These are phyloP conservation scores for Triticum monococcum DNA, from an alignment of 176 grass and related monocot genomes.

Conservation along the genomic window DNA sequence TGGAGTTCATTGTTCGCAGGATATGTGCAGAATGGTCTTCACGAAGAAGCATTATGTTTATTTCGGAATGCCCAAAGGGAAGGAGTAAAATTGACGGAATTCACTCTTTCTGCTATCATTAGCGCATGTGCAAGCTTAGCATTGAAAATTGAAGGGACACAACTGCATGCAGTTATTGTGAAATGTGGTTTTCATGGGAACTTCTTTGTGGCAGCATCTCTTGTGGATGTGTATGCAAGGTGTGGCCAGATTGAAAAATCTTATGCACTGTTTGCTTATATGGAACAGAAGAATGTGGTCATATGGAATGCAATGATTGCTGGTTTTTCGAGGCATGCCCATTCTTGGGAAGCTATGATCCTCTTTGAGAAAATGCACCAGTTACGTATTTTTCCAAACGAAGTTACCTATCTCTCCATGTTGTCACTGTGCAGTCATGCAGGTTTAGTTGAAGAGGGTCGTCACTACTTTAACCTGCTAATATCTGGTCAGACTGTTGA, in stretches of 20 bases:
- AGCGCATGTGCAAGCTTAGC: conserved; percentile 56
- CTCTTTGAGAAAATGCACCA: conserved; percentile 82
- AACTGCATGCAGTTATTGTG: conserved; percentile 44
- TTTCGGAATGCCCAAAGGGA: conserved; percentile 42
- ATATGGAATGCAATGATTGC: conserved; percentile 70
- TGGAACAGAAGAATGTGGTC: conserved; percentile 49
- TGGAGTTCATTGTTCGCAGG: conserved; percentile 65
- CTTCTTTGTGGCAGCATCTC: conserved; percentile 55
- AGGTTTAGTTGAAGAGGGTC: conserved; percentile 58
- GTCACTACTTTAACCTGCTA: conserved; percentile 47
- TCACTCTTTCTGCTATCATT: conserved; percentile 59
- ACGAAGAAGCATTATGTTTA: conserved; percentile 48
- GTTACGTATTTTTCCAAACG: conserved; percentile 42
- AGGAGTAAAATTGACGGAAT: conserved; percentile 52
- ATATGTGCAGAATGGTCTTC: conserved; percentile 63
- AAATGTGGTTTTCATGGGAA: conserved; percentile 52
- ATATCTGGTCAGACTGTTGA: conserved; percentile 40
- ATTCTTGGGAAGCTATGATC: conserved; percentile 58
- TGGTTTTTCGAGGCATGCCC: conserved; percentile 61
- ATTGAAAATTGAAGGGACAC: conserved; percentile 53
- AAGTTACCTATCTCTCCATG: conserved; percentile 59
- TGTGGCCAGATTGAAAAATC: conserved; percentile 53
- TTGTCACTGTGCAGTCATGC: conserved; percentile 53
- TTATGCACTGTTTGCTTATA: conserved; percentile 50
- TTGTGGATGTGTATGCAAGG: conserved; percentile 64